Evolutionary conservation across 2,329 filamentous ascomycete genomes (phyloP), one percentile per base, ranked within the genome.

Genomic region (Trichoderma afroharzianum): DNA sequence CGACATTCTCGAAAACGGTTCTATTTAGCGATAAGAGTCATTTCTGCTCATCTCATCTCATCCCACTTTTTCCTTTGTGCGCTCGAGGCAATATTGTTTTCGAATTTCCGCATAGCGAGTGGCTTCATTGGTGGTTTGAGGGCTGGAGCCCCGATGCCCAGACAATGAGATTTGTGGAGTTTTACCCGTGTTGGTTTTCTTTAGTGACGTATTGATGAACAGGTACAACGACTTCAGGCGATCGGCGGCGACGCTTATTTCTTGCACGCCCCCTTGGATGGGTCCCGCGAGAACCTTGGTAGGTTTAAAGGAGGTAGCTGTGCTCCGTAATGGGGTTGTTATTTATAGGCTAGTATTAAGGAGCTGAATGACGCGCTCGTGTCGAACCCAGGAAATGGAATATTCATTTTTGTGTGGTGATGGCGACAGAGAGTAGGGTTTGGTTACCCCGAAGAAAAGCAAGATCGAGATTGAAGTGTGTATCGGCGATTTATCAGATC

Each of bases 141-240:
- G 68, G 68, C 36, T 71, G 39, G 15, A 71, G 61, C 68, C 68
- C 68, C 68, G 2, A 28, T 59, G 15, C 18, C 24, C 53, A 26
- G 15, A 63, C 24, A 21, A 63, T 6, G 33, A 18, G 33, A 33
- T 39, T 57, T 58, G 64, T 68, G 64, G 64, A 32, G 64, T 50
- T 26, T 26, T 26, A n/a, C 6, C 43, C 33, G 6, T 61, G 12
- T 39, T 58, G 26, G 28, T 39, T 33, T 62, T 24, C 33, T 33
- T 33, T 59, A 68, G 58, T 68, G 66, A 68, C 66, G 66, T 68
- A 68, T 59, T 12, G 66, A 68, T 61, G 55, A 68, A 61, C 66
- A 68, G 66, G 66, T 33, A 68, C 66, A 24, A 32, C 36, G 7
- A 18, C 39, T 50, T 61, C 36, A 36, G 28, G 53, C 50, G 66